A percentile compares a stretch with the other conserved stretches of the same genome.
Evolutionary conservation across 2,329 filamentous ascomycete species (phyloP).

Genomic region (Paecilomyces niveus): DNA sequence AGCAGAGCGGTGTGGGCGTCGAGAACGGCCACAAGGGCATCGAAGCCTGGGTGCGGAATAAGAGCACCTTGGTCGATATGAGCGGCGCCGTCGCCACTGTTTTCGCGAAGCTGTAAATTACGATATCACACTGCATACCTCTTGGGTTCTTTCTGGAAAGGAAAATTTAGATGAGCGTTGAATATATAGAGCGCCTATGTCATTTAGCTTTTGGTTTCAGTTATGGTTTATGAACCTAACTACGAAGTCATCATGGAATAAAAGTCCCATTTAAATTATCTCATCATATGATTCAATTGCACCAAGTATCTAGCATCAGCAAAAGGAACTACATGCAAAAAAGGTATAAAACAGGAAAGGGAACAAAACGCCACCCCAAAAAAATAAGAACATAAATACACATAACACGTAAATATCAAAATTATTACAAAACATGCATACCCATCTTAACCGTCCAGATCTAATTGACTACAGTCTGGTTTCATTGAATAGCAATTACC

Average conservation of each 20-base stretch:
- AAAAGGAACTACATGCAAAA: neutral
- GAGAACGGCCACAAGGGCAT: constrained; percentile 78
- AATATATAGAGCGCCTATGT: neutral
- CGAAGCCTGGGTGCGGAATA: constrained; percentile 76
- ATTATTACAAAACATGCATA: neutral
- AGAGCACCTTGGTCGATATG: constrained; percentile 83
- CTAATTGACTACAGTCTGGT: neutral
- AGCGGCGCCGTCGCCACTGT: constrained; percentile 62
- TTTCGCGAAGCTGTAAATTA: constrained; percentile 59
- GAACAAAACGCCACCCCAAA: neutral
- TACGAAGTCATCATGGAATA: neutral
- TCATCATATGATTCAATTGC: neutral
- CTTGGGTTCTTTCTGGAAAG: neutral
- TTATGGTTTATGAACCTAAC: neutral
- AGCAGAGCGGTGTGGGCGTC: constrained; percentile 78
- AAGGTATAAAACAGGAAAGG: neutral
- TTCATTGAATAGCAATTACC: neutral
- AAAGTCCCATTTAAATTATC: neutral
- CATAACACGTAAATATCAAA: neutral
- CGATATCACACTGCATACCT: neutral
- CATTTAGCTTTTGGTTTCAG: neutral
- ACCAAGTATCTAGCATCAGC: neutral
- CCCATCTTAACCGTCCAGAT: neutral
- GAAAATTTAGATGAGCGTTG: neutral
- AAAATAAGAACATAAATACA: neutral